These are phyloP conservation scores for Leishmania turanica DNA, from an alignment of 208 protist genomes.

Conservation along the genomic window DNA sequence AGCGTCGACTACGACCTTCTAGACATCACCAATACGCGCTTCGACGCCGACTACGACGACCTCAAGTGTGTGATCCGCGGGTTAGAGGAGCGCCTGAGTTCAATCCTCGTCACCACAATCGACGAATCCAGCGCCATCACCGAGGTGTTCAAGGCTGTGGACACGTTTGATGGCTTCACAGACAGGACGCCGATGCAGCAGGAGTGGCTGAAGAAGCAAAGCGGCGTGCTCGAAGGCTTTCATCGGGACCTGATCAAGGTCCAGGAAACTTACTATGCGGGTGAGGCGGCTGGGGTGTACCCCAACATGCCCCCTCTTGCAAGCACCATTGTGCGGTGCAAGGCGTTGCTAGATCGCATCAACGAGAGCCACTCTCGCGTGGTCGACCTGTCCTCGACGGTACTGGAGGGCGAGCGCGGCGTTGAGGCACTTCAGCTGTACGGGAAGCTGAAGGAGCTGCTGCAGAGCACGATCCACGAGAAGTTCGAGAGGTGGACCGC, in stretches of 20 bases:
- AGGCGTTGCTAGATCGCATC: conserved; percentile 95
- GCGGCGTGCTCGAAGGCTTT: conserved; percentile 78
- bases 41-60: conserved; percentile 93
- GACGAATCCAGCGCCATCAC: conserved; percentile 94
- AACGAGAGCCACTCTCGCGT: conserved; percentile 89
- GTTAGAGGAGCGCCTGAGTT: conserved; percentile 93
- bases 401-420: conserved; percentile 88
- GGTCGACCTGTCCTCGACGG: conserved; percentile 57
- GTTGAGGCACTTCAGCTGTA: conserved; percentile 84
- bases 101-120: conserved; percentile 93
- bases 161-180: conserved; percentile 96
- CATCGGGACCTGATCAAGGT: conserved; percentile 88
- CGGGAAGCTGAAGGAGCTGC: conserved; percentile 63
- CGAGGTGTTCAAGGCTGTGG: conserved; percentile 96
- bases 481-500: conserved; percentile 91
- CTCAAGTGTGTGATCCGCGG: conserved; percentile 88
- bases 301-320: conserved; percentile 94
- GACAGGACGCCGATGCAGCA: conserved; percentile 93
- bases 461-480: conserved; percentile 78
- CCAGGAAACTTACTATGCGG: conserved; percentile 93
- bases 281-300: conserved; percentile 78
- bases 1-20: conserved; percentile 95
- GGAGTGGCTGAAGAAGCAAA: conserved; percentile 95
- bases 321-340: conserved; percentile 91
- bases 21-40: conserved; percentile 93